These are phyloP conservation scores for Albugo laibachii DNA, from an alignment of 352 stramenopile species.

Conservation along the genomic window DNA sequence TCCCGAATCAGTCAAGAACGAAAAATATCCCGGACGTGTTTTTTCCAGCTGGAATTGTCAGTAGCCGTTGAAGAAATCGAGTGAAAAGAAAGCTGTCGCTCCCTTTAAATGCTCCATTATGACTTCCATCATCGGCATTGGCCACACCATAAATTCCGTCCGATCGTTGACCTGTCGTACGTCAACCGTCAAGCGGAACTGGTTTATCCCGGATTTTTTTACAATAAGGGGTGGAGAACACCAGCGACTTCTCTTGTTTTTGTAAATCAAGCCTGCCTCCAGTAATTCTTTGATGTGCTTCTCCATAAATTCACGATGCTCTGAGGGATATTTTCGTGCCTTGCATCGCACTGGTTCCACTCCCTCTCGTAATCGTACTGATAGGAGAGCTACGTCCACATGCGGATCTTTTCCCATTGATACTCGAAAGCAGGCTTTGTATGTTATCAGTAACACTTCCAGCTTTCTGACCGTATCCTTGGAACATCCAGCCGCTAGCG, in stretches of 20 bases:
- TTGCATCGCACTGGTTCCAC: neutral
- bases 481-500: too few species aligned
- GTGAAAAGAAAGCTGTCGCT: constrained; percentile 5
- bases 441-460: too few species aligned
- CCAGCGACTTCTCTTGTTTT: constrained; percentile 4
- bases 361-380: constrained; percentile 2
- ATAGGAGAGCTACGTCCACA: constrained; percentile 4
- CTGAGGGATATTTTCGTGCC: constrained; percentile 1
- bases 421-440: constrained; percentile 1
- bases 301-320: constrained; percentile 1
- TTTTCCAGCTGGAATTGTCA: constrained; percentile 9
- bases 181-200: constrained; percentile 12
- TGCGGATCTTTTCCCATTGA: constrained; percentile 7
- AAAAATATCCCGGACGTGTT: constrained; percentile 7
- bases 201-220: constrained; percentile 1
- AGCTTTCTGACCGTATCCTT: too few species aligned
- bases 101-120: neutral
- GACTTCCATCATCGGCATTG: constrained; percentile 7
- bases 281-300: neutral
- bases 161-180: constrained; percentile 6
- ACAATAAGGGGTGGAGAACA: constrained; percentile 2
- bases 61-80: constrained; percentile 12
- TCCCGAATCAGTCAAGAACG: constrained; percentile 8
- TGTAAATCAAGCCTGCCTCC: neutral
- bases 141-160: constrained; percentile 9